Conservation (phyloP, 2,329 filamentous ascomycete species). For the Hypoxylon sp. region DNA sequence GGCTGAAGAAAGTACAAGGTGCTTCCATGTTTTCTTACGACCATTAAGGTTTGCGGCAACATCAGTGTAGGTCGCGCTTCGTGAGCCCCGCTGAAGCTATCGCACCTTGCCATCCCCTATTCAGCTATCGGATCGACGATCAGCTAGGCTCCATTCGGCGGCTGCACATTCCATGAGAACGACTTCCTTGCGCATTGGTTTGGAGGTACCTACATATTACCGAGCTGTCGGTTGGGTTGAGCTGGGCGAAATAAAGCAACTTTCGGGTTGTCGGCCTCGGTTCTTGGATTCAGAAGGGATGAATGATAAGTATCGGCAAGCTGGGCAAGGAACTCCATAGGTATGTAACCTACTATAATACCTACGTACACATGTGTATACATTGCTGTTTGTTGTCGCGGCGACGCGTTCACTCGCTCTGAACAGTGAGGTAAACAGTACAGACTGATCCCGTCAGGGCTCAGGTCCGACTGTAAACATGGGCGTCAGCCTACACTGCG, state of each 20-base stretch:
- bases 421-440: neutral
- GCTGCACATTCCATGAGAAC: constrained; percentile 2
- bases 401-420: neutral
- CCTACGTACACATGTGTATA: neutral
- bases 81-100: constrained; percentile 10
- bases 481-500: too few relatives aligned
- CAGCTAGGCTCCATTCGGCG: constrained; percentile 16
- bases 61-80: constrained; percentile 22
- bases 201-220: constrained; percentile 11
- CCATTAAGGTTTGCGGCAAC: constrained; percentile 32
- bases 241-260: constrained; percentile 1
- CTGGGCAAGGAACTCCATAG: too few relatives aligned
- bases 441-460: neutral
- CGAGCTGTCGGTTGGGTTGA: constrained; percentile 17
- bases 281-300: constrained; percentile 22
- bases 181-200: neutral
- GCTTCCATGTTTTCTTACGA: constrained; percentile 16
- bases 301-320: too few relatives aligned
- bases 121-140: constrained; percentile 9
- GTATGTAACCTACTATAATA: too few relatives aligned
- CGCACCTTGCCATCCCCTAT: constrained; percentile 19
- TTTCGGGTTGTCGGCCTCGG: constrained; percentile 18
- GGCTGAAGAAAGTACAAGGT: constrained; percentile 16
- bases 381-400: neutral
- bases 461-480: neutral